Evolutionary conservation across 2,329 filamentous ascomycete species (phyloP).

Genomic region (Neonectria faginata): DNA sequence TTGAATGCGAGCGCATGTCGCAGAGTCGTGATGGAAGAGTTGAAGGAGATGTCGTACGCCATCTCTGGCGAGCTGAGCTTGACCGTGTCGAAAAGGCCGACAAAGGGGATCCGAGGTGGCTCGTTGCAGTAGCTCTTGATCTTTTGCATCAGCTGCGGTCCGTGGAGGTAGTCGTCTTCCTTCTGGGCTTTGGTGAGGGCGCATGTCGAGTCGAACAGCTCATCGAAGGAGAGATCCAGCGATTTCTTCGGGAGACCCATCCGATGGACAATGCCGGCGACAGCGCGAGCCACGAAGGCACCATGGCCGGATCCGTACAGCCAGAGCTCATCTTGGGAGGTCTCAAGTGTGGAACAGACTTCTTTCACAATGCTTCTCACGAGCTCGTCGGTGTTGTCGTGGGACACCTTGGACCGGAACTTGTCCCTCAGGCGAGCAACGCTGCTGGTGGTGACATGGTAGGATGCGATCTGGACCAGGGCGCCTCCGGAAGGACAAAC

Average conservation of each 20-base stretch:
- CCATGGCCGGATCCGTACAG: conserved; percentile 42
- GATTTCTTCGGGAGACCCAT: conserved; percentile 31
- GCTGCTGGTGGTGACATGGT: conserved; percentile 29
- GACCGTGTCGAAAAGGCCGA: conserved; percentile 40
- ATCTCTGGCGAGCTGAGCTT: conserved; percentile 24
- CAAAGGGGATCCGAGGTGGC: conserved; percentile 38
- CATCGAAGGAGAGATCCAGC: conserved; percentile 27
- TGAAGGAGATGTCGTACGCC: conserved; percentile 36
- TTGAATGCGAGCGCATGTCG: conserved; percentile 42
- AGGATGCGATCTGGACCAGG: conserved; percentile 35
- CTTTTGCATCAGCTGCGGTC: conserved; percentile 26
- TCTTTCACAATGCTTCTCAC: conserved; percentile 40
- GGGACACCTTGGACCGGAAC: conserved; percentile 24
- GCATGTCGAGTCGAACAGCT: conserved; percentile 35
- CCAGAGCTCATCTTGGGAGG: conserved; percentile 42
- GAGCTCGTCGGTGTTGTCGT: conserved; percentile 33
- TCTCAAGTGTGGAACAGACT: conserved; percentile 30
- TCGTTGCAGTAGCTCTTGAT: conserved; percentile 22
- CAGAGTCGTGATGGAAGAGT: conserved; percentile 32
- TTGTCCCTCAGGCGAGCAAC: conserved; percentile 33
- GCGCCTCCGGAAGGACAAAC: conserved; percentile 14
- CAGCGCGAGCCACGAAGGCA: conserved; percentile 38
- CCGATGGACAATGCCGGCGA: conserved; percentile 39
- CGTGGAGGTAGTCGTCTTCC: conserved; percentile 37
- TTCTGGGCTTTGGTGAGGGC: conserved; percentile 38